Percentiles rank a stretch among this genome's conserved stretches.
phyloP scores from a whole-genome alignment of 1,284 basidiomycete genomes.

The Boletus semigastroideus region DNA sequence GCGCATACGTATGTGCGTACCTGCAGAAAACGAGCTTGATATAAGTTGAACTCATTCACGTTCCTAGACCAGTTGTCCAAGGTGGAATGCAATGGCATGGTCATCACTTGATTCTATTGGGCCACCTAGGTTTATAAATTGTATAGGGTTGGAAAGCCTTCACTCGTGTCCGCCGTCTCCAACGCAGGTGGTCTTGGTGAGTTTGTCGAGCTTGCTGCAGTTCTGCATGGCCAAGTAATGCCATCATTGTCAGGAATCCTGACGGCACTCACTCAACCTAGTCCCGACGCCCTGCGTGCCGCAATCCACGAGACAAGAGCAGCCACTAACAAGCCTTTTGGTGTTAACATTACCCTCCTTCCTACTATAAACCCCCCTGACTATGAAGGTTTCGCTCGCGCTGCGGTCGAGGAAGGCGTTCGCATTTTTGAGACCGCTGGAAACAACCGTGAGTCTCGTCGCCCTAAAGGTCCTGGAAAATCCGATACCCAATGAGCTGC shows the following conservation, averaged over 20 bases:
- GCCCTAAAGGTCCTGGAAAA: neutral
- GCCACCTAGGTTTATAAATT: constrained; percentile 4
- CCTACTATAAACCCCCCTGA: constrained; percentile 91
- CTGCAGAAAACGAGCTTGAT: neutral
- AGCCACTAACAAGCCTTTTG: constrained; percentile 76
- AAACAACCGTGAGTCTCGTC: constrained; percentile 66
- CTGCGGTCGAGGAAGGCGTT: constrained; percentile 86
- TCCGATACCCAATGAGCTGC: neutral
- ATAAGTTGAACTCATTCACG: constrained; percentile 8
- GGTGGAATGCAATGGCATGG: constrained; percentile 85
- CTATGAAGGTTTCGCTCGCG: constrained; percentile 81
- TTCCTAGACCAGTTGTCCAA: constrained; percentile 66
- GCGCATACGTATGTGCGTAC: constrained; percentile 37
- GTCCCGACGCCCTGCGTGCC: constrained; percentile 76
- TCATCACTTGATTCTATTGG: neutral
- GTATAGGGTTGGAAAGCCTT: constrained; percentile 73
- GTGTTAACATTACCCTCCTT: constrained; percentile 90
- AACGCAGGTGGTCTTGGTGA: constrained; percentile 83
- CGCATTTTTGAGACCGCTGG: constrained; percentile 93
- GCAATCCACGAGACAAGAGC: constrained; percentile 82
- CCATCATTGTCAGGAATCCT: constrained; percentile 57
- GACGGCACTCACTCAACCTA: constrained; percentile 87
- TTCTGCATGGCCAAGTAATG: neutral
- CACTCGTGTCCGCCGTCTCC: constrained; percentile 77
- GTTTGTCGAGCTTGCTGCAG: constrained; percentile 15